These are phyloP conservation scores for Fusarium beomiforme DNA, from an alignment of 2,329 filamentous ascomycete species.

Conservation along the genomic window DNA sequence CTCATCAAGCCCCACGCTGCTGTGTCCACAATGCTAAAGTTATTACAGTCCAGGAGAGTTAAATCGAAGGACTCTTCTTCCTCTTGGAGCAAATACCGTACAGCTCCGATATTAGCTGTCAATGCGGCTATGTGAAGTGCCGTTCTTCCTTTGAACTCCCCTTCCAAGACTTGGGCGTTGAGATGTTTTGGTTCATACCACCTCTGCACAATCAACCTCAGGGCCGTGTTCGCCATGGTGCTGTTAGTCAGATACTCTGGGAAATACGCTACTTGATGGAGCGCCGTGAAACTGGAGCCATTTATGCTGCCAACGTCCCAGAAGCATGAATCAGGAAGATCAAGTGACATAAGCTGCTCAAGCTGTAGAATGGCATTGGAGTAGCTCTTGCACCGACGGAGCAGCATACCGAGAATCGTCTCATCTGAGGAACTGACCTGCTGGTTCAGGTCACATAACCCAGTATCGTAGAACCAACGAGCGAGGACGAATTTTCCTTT, in stretches of 20 bases:
- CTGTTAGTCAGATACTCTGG: background rate
- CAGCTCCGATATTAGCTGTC: fast-evolving
- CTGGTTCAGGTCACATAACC: fast-evolving
- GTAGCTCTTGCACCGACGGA: background rate
- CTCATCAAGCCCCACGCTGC: background rate
- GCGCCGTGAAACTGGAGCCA: fast-evolving
- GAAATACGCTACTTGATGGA: background rate
- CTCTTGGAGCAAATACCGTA: background rate
- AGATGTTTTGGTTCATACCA: background rate
- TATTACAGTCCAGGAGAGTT: fast-evolving
- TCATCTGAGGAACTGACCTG: background rate
- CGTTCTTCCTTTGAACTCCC: fast-evolving
- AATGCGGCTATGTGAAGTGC: background rate
- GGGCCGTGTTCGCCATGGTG: background rate
- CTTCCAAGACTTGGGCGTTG: background rate
- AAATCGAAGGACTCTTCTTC: background rate
- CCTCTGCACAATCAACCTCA: background rate
- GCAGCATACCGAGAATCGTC: background rate
- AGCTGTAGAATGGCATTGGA: background rate
- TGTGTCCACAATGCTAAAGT: background rate
- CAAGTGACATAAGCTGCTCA: background rate
- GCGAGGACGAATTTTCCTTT: background rate
- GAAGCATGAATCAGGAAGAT: background rate
- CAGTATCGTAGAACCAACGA: background rate
- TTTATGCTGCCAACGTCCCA: background rate